These are phyloP conservation scores for Macrocybe gigantea DNA, from an alignment of 768 basidiomycete genomes.

Conservation along the genomic window DNA sequence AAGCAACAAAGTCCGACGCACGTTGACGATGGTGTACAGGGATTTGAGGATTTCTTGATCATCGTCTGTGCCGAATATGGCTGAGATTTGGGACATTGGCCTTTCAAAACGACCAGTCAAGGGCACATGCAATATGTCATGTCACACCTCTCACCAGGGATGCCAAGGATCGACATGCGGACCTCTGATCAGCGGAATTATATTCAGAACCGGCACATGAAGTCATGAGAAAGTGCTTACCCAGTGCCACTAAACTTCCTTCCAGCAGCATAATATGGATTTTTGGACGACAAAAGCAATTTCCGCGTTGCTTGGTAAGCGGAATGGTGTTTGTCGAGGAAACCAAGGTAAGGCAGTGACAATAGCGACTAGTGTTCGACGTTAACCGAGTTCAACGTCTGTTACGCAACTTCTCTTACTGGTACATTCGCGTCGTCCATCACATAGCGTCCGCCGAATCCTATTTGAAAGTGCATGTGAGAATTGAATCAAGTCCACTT, in stretches of 20 bases:
- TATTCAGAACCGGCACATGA: not conserved
- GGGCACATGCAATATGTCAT: not conserved
- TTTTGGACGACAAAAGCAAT: slow-evolving; percentile 51
- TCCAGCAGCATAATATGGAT: slow-evolving; percentile 68
- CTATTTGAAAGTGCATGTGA: slow-evolving; percentile 19
- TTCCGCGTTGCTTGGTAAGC: slow-evolving; percentile 63
- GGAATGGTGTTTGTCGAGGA: slow-evolving; percentile 53
- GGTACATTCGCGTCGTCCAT: slow-evolving; percentile 89
- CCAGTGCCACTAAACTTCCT: slow-evolving; percentile 63
- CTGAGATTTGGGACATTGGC: slow-evolving; percentile 79
- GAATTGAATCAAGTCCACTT: not conserved
- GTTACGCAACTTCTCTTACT: slow-evolving; percentile 28
- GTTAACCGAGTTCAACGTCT: not conserved
- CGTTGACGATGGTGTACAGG: slow-evolving; percentile 64
- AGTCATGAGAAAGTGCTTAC: slow-evolving; percentile 29
- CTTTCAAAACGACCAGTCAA: slow-evolving; percentile 19
- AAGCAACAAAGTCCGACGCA: slow-evolving; percentile 25
- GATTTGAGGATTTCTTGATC: slow-evolving; percentile 61
- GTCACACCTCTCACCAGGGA: slow-evolving; percentile 44
- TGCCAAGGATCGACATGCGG: slow-evolving; percentile 71
- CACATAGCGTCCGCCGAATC: slow-evolving; percentile 64
- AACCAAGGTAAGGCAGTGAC: slow-evolving; percentile 75
- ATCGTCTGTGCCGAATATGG: slow-evolving; percentile 70
- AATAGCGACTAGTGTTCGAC: slow-evolving; percentile 53
- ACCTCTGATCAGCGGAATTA: slow-evolving; percentile 38